Base-by-base conservation (phyloP, 2,329 filamentous ascomycete species). In the Fusarium nelsonii region DNA sequence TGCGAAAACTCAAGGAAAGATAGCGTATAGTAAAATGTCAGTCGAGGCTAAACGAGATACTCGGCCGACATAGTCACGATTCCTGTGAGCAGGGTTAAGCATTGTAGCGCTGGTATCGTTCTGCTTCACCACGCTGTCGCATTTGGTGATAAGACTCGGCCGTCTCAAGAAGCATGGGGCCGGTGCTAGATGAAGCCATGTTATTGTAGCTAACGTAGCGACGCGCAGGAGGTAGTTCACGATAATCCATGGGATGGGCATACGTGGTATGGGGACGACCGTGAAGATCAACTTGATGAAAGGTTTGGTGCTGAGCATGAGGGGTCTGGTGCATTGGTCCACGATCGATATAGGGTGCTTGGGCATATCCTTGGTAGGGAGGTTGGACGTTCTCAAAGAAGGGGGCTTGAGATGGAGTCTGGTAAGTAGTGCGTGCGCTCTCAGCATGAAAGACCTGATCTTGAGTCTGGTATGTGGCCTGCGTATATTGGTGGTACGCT, bases 101-200 rank as follows among this genome's bases (percentile, higher is more conserved):
- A 28, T 60, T 65, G 37, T 60, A 60, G 34, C 46, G 53, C 36
- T 23, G n/a, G 32, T 65, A 65, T 18, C 53, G 46, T 32, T 43
- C 53, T n/a, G 54, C 41, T 18, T 65, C 60, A 18, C 14, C 15
- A 23, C 44, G 59, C 43, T 67, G 43, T 48, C 39, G 49, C 9
- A 15, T 41, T 40, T 63, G 39, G 37, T 63, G 50, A 7, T 53
- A 30, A 15, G 52, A 41, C 23, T 68, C 57, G 14, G 34, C 14
- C 5, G n/a, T 15, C 45, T 37, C 37, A 20, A 12, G 20, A 12
- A 43, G n/a, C 43, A 33, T 40, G n/a, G 52, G 28, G 6, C 14
- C 11, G n/a, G 57, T 44, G 39, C 26, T 34, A 28, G 58, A 15
- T 20, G 63, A 26, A 6, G 34, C 28, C 43, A 41, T 33, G 40